Base-by-base conservation (phyloP, 1,284 basidiomycete genomes). In the Meira miltonrushii region DNA sequence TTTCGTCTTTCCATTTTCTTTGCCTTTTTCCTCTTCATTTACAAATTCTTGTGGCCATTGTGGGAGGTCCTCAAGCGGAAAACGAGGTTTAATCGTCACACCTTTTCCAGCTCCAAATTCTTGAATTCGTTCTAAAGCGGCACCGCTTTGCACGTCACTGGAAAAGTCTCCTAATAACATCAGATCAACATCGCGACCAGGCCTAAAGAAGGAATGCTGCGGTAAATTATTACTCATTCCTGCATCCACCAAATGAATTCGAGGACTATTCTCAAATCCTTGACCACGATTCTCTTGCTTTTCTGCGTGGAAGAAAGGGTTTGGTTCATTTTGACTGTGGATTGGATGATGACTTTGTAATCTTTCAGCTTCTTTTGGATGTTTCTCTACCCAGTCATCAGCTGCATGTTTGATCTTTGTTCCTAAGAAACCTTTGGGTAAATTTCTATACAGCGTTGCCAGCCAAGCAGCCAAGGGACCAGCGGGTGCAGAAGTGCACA, bases 401-500 rank as follows among this genome's bases (percentile, higher is more conserved):
- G 54, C 23, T 25, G 37, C 33, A 11, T 57, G 15, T 40, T 56
- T 13, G 13, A 58, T 33, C 7, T 38, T n/a, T 15, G 53, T 28
- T 23, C 57, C 57, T 25, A 58, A 40, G 17, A 17, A 37, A 23
- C 54, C 54, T 33, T 61, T 66, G 0, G 72, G 74, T 43, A 76
- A 55, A 0, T 73, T 73, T 2, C 72, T 69, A 10, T 75, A 60
- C 21, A 76, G 56, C 1, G 74, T 71, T 12, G 69, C 59, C 23
- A 76, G 69, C 57, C 73, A 75, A 13, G 65, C 74, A 0, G 72
- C 70, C 28, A 74, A 58, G 1, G 74, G 74, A 0, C 75, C 77
- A 0, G 78, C 78, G 2, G 78, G 78, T 1, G 75, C 77, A 21
- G 67, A 67, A 3, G 78, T 79, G 57, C 74, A 75, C 43, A 76